Base-by-base conservation (phyloP, 345 rosid species). In the Melaleuca quinquenervia region DNA sequence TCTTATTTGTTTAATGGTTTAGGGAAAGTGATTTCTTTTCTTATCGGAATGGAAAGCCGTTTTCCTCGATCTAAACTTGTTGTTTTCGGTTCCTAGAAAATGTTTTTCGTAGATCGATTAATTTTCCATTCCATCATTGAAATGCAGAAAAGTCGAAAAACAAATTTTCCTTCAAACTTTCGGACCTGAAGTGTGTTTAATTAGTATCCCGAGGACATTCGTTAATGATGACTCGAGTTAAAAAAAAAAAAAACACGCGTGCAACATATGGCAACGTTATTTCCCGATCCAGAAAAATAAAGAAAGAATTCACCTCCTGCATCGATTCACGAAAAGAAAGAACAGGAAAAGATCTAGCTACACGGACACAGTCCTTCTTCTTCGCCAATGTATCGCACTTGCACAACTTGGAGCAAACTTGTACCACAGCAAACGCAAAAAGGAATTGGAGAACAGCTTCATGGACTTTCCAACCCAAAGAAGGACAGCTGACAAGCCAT, bases 1-100 rank as follows among this genome's bases (percentile, higher is more conserved):
- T 64, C 29, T 29, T 21, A 64, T 64, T 64, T 8, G 18, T 64
- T 7, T 58, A 11, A 32, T n/a, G 32, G 5, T n/a, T n/a, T 2
- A 1, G 14, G 27, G 6, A n/a, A n/a, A 58, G 18, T 6, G 2
- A 2, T 18, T 64, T 64, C 45, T 0, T 0, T 64, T 54, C 5
- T 54, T 8, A 2, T 8, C 76, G 8, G 1, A 52, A 52, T 3
- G 20, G 20, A 6, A 64, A 64, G 18, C 16, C 0, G 1, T 6
- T 64, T 64, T 3, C 4, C 22, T 1, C 76, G 16, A 8, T 16
- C 14, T 16, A 64, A 20, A 18, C 36, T 14, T 29, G 13, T 29
- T 29, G 8, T 15, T 62, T 15, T 62, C 22, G 7, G 75, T 52
- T 52, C 24, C 18, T 52, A 8, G 2, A 16, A 52, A 20, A 52